Evolutionary conservation across 768 basidiomycete genomes (phyloP).

Genomic region (Saitozyma podzolica): DNA sequence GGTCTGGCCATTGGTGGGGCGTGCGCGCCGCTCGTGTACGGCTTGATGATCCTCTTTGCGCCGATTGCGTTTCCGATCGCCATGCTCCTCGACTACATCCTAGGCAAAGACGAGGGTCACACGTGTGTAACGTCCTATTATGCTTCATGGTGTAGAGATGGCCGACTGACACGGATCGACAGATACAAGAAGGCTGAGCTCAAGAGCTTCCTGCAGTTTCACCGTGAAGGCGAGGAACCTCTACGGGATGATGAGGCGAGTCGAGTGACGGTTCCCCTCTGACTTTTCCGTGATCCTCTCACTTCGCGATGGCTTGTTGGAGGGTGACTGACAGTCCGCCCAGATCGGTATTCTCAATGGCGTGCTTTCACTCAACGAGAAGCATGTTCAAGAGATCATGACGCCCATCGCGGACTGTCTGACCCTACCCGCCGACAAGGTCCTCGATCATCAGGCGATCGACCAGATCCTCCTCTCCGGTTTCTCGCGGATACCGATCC

Average conservation of each 20-base stretch:
- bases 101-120: slow-evolving; percentile 69
- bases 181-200: slow-evolving; percentile 53
- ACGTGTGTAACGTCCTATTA: slow-evolving; percentile 43
- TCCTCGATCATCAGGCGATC: slow-evolving; percentile 75
- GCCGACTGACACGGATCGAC: background rate
- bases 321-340: background rate
- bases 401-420: slow-evolving; percentile 70
- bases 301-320: background rate
- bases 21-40: slow-evolving; percentile 72
- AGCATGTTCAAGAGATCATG: slow-evolving; percentile 69
- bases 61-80: slow-evolving; percentile 74
- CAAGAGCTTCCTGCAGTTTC: slow-evolving; percentile 56
- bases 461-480: slow-evolving; percentile 65
- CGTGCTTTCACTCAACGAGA: slow-evolving; percentile 53
- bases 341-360: slow-evolving; percentile 53
- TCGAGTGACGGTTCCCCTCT: background rate
- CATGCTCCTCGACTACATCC: slow-evolving; percentile 72
- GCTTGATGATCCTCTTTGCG: slow-evolving; percentile 70
- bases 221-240: slow-evolving; percentile 54
- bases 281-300: background rate
- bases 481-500: slow-evolving; percentile 89
- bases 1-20: slow-evolving; percentile 77
- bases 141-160: slow-evolving; percentile 4
- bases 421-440: slow-evolving; percentile 71
- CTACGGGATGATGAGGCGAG: slow-evolving; percentile 55